Evolutionary conservation across 305 asterid genomes (phyloP).

Genomic region (Solanum hybrid): DNA sequence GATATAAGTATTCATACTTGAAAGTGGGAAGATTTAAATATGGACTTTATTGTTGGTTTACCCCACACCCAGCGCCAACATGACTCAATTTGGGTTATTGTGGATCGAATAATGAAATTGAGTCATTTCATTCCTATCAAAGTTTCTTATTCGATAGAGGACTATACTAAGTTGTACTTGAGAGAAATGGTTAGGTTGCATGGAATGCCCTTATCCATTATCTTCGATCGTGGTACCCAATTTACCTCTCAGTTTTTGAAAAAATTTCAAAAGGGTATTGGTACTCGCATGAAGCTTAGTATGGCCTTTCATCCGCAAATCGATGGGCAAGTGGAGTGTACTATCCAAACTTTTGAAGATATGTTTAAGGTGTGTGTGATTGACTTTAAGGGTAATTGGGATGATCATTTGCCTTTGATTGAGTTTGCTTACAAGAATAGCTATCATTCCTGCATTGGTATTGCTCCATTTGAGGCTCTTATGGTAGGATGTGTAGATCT

Average conservation of each 20-base stretch:
- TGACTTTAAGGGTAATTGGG: not conserved
- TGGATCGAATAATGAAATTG: not conserved
- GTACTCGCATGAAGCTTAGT: not conserved
- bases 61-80: not conserved
- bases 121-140: too few species aligned
- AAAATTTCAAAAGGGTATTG: not conserved
- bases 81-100: not conserved
- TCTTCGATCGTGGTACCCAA: not conserved
- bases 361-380: not conserved
- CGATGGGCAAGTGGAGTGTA: not conserved
- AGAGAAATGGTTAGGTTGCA: not conserved
- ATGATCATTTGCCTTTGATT: not conserved
- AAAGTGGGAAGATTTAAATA: not conserved
- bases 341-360: not conserved
- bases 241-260: not conserved
- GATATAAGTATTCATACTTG: not conserved
- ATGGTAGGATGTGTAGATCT: not conserved
- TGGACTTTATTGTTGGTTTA: not conserved
- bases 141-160: not conserved
- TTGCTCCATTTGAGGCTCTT: not conserved
- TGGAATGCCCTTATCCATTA: not conserved
- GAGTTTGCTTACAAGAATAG: not conserved
- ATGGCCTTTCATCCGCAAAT: not conserved
- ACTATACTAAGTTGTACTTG: not conserved
- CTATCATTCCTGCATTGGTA: not conserved